phyloP scores from a whole-genome alignment of 805 yeast genomes.

The Candida yuanshanica region DNA sequence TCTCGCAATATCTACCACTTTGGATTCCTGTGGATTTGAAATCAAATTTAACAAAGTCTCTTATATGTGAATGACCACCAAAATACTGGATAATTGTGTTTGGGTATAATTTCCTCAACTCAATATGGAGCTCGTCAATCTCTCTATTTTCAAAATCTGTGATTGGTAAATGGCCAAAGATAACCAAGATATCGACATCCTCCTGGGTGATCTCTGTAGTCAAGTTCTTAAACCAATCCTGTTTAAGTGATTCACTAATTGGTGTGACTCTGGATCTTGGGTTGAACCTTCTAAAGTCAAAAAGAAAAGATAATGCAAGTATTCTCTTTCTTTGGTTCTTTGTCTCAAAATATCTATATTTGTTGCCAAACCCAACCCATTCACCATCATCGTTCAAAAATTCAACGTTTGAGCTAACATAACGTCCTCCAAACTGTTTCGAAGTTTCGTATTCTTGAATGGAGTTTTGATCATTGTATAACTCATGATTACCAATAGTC shows the following conservation, averaged over 20 bases:
- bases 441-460: slow-evolving; percentile 57
- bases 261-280: slow-evolving; percentile 58
- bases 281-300: slow-evolving; percentile 64
- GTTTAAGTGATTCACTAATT: slow-evolving; percentile 44
- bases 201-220: slow-evolving; percentile 28
- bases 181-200: slow-evolving; percentile 57
- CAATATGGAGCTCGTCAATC: slow-evolving; percentile 30
- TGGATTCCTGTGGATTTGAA: slow-evolving; percentile 69
- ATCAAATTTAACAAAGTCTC: slow-evolving; percentile 76
- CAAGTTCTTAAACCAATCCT: slow-evolving; percentile 60
- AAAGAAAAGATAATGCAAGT: slow-evolving; percentile 72
- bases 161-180: slow-evolving; percentile 79
- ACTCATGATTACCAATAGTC: slow-evolving; percentile 88
- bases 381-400: slow-evolving; percentile 35
- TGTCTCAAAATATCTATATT: slow-evolving; percentile 61
- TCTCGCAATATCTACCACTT: slow-evolving; percentile 90
- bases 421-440: slow-evolving; percentile 53
- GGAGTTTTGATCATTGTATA: slow-evolving; percentile 64
- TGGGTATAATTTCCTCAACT: slow-evolving; percentile 56
- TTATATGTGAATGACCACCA: slow-evolving; percentile 91
- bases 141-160: slow-evolving; percentile 30
- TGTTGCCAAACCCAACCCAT: slow-evolving; percentile 63
- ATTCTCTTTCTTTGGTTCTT: slow-evolving; percentile 43
- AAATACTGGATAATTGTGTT: slow-evolving; percentile 68
- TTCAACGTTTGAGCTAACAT: slow-evolving; percentile 70